Conservation (phyloP, 2,329 filamentous ascomycete species). For the Stemphylium vesicarium region DNA sequence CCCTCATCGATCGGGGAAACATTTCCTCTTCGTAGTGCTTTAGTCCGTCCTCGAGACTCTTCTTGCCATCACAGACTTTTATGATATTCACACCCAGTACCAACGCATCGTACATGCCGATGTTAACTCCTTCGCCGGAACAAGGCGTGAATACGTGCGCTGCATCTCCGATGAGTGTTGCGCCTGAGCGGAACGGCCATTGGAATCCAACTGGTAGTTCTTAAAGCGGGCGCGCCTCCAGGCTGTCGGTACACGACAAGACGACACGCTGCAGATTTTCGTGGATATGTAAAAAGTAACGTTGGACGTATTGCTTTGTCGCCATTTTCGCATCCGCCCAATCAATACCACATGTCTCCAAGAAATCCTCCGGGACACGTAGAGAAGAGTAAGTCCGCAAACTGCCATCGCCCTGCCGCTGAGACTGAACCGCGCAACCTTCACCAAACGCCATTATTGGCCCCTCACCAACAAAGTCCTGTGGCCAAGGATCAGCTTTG, state of each 20-base stretch:
- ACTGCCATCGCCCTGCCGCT: constrained; percentile 59
- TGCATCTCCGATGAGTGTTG: constrained; percentile 65
- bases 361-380: constrained; percentile 48
- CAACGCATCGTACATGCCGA: constrained; percentile 62
- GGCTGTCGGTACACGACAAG: constrained; percentile 22
- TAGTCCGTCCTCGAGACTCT: constrained; percentile 28
- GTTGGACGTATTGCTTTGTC: constrained; percentile 30
- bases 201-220: constrained; percentile 60
- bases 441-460: constrained; percentile 42
- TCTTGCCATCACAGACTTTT: constrained; percentile 21
- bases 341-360: constrained; percentile 55
- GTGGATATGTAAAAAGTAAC: constrained; percentile 45
- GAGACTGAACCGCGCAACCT: constrained; percentile 50
- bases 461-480: constrained; percentile 54
- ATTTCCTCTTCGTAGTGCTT: constrained; percentile 35
- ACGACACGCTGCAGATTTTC: constrained; percentile 31
- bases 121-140: constrained; percentile 66
- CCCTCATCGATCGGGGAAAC: constrained; percentile 28
- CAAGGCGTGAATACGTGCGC: constrained; percentile 66
- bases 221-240: constrained; percentile 52
- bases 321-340: constrained; percentile 47
- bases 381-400: constrained; percentile 51
- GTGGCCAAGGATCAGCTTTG: constrained; percentile 51
- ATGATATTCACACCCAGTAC: constrained; percentile 50
- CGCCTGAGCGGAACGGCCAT: constrained; percentile 57